These are phyloP conservation scores for Globisporangium splendens DNA, from an alignment of 352 stramenopile genomes.

Conservation along the genomic window DNA sequence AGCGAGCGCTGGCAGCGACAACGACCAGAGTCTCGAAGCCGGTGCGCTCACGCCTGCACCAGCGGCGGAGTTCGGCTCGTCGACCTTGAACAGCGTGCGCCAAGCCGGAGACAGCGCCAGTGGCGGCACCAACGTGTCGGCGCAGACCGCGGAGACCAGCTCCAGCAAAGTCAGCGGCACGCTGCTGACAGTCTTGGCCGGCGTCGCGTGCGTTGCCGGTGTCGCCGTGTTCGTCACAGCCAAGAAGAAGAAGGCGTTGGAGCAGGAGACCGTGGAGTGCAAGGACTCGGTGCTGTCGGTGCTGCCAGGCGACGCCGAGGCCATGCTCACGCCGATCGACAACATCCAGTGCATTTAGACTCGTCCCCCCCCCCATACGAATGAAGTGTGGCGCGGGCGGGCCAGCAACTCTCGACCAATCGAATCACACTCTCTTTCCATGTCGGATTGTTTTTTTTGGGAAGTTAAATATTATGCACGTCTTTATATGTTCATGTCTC, in stretches of 20 bases:
- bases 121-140: constrained; percentile 9
- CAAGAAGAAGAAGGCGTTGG: constrained; percentile 32
- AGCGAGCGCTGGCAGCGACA: neutral
- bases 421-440: too few species aligned
- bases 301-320: constrained; percentile 3
- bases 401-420: too few species aligned
- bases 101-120: too few species aligned
- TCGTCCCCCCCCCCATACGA: too few species aligned
- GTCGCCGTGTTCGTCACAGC: constrained; percentile 24
- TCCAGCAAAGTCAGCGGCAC: neutral
- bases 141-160: neutral
- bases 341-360: constrained; percentile 28
- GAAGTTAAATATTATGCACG: too few species aligned
- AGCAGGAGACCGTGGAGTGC: constrained; percentile 12
- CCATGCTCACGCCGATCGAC: constrained; percentile 34
- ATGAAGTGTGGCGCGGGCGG: too few species aligned
- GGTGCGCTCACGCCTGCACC: constrained; percentile 5
- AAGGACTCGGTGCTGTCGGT: constrained; percentile 19
- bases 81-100: too few species aligned
- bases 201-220: constrained; percentile 17
- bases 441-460: neutral
- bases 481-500: too few species aligned
- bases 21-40: constrained; percentile 3
- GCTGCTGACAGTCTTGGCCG: constrained; percentile 18
- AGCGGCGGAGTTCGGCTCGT: too few species aligned